Evolutionary conservation across 2,329 filamentous ascomycete species (phyloP), one percentile per base, ranked within the genome.

Genomic region (Dactylonectria estremocensis): DNA sequence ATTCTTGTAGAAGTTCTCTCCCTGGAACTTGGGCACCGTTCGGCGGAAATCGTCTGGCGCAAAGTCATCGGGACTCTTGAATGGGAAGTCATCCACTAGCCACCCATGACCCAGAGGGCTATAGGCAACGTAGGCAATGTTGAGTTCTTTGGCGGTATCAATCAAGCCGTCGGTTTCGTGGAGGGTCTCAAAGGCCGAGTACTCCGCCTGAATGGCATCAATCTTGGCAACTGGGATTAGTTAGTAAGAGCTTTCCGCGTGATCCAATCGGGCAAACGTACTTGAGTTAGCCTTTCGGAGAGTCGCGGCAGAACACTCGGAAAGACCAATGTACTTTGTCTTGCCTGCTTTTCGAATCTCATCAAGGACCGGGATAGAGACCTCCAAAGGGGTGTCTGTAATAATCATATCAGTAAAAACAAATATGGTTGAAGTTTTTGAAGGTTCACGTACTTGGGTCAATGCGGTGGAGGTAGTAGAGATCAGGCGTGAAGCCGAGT

Each of bases 251-350:
- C 1, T 9, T 11, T 18, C 7, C 24, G 5, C 7, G 40, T 43
- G n/a, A n/a, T 14, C 31, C 4, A 13, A n/a, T 10, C 16, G 9
- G 13, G 10, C 3, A 1, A 18, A 72, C 77, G 49, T 52, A 84
- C 83, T 84, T 1, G 82, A 81, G 60, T 83, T 81, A 0, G 83
- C 84, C 63, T 83, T 83, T 22, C 82, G 81, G 5, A 86, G 69
- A 0, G 84, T 86, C 1, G 74, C 73, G 0, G 83, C 83, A 2
- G 83, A 85, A 67, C 83, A 85, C 61, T 86, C 84, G 0, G 83
- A 85, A 0, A 86, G 77, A 13, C 83, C 84, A 56, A 86, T 85
- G 59, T 84, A 85, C 73, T 84, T 85, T 16, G 83, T 84, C 73
- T 85, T 85, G 5, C 84, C 83, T 0, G 80, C 79, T 61, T 80